A percentile compares a stretch with the other conserved stretches of the same genome.
These are phyloP conservation scores for Plasmopara muralis DNA, from an alignment of 352 stramenopile species.

Conservation along the genomic window DNA sequence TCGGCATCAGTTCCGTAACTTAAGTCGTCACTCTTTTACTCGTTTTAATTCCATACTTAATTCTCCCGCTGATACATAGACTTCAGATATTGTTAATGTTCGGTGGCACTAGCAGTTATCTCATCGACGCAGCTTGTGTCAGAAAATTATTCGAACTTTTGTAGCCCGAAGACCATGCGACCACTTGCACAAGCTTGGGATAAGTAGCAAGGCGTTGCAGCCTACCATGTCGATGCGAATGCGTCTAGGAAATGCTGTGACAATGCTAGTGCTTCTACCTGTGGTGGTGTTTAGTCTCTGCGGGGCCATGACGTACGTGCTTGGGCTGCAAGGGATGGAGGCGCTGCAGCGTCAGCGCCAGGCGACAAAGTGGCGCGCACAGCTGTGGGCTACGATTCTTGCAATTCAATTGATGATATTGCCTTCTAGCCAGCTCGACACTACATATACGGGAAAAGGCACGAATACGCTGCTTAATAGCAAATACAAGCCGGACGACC, in stretches of 20 bases:
- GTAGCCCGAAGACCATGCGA: constrained; percentile 3
- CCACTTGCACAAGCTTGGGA: constrained; percentile 16
- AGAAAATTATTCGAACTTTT: constrained; percentile 10
- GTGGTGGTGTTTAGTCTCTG: constrained; percentile 60
- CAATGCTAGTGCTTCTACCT: constrained; percentile 53
- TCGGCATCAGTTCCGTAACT: too few relatives aligned
- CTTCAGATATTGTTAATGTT: neutral
- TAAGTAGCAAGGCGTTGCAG: constrained; percentile 8
- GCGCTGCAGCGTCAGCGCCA: constrained; percentile 27
- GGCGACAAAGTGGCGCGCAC: constrained; percentile 14
- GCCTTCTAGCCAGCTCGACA: constrained; percentile 15
- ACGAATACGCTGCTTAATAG: constrained; percentile 8
- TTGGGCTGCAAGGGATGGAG: constrained; percentile 60
- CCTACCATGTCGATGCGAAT: constrained; percentile 6
- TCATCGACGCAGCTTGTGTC: constrained; percentile 13
- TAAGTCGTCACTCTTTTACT: too few relatives aligned
- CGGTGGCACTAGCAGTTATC: constrained; percentile 1
- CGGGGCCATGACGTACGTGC: constrained; percentile 39
- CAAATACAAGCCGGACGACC: constrained; percentile 13
- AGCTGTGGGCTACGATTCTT: constrained; percentile 14
- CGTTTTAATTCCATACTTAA: too few relatives aligned
- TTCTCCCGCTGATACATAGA: too few relatives aligned
- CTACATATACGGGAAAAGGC: constrained; percentile 5
- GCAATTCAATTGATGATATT: constrained; percentile 15
- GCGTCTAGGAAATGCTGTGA: constrained; percentile 29